Conservation (phyloP, 768 basidiomycete genomes). For the Lanmaoa rubissima region DNA sequence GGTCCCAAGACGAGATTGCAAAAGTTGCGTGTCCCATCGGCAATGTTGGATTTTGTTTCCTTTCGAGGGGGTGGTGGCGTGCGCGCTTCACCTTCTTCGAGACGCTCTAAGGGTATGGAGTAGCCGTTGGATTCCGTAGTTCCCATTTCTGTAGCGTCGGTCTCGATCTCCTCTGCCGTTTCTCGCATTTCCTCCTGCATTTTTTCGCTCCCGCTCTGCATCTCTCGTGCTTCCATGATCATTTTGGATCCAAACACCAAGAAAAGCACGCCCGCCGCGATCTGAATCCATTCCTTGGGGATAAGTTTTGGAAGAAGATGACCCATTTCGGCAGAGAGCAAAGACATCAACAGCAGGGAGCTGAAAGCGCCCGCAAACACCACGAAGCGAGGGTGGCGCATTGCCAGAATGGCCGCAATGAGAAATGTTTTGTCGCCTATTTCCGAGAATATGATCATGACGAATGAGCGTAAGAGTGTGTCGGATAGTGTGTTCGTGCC, state of each 20-base stretch:
- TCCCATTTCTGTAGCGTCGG: conserved; percentile 56
- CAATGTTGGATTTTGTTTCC: conserved; percentile 26
- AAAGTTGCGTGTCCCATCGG: conserved; percentile 78
- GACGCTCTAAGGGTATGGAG: conserved; percentile 63
- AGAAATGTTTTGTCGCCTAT: conserved; percentile 95
- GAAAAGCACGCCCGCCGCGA: conserved; percentile 79
- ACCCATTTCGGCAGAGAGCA: conserved; percentile 92
- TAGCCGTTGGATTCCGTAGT: conserved; percentile 32
- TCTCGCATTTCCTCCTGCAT: conserved; percentile 94
- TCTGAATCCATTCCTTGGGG: conserved; percentile 65
- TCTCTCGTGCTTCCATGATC: conserved; percentile 78
- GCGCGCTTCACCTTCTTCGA: conserved; percentile 64
- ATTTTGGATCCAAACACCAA: conserved; percentile 89
- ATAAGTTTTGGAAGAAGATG: conserved; percentile 84
- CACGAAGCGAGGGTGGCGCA: conserved; percentile 82
- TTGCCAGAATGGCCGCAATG: conserved; percentile 87
- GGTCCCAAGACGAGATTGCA: conserved; percentile 82
- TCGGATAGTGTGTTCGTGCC: conserved; percentile 23
- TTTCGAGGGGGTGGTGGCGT: conserved; percentile 15
- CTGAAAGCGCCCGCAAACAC: conserved; percentile 90
- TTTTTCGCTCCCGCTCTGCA: conserved; percentile 76
- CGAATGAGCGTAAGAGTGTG: conserved; percentile 74
- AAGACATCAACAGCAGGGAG: conserved; percentile 89
- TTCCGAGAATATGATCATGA: conserved; percentile 91
- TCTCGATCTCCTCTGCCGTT: conserved; percentile 93